Conservation (phyloP, 2,329 filamentous ascomycete genomes). For the Phialophora chinensis region DNA sequence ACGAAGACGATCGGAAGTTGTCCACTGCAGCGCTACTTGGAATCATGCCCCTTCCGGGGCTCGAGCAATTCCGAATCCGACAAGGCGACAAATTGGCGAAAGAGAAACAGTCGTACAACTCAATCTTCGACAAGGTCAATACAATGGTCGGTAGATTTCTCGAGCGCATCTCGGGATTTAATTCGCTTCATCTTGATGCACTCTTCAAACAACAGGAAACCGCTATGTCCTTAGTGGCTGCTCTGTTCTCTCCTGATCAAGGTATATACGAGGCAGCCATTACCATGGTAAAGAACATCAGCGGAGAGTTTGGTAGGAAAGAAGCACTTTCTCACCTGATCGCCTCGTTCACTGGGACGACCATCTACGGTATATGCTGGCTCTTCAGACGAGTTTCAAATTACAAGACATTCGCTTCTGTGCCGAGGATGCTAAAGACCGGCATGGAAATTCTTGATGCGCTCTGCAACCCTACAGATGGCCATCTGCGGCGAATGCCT, state of each 20-base stretch:
- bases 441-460: conserved; percentile 67
- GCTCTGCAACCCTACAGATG: conserved; percentile 67
- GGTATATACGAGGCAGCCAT: conserved; percentile 79
- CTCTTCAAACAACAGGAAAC: conserved; percentile 72
- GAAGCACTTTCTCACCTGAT: conserved; percentile 68
- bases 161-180: conserved; percentile 78
- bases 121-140: conserved; percentile 67
- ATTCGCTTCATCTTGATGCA: conserved; percentile 68
- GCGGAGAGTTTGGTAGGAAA: conserved; percentile 67
- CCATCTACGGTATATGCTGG: conserved; percentile 62
- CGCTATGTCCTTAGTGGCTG: conserved; percentile 75
- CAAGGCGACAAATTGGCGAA: conserved; percentile 45
- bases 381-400: conserved; percentile 62
- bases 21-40: conserved; percentile 75
- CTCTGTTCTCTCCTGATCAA: conserved; percentile 80
- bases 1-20: conserved; percentile 71
- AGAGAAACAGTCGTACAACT: conserved; percentile 77
- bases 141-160: conserved; percentile 74
- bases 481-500: conserved; percentile 66
- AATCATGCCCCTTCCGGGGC: conserved; percentile 70
- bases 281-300: conserved; percentile 82
- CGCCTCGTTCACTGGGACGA: conserved; percentile 61
- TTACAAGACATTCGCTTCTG: conserved; percentile 65
- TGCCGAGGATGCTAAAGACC: conserved; percentile 65
- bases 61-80: conserved; percentile 73